Evolutionary conservation across 2,329 filamentous ascomycete genomes (phyloP).

Genomic region (Sporothrix protearum): DNA sequence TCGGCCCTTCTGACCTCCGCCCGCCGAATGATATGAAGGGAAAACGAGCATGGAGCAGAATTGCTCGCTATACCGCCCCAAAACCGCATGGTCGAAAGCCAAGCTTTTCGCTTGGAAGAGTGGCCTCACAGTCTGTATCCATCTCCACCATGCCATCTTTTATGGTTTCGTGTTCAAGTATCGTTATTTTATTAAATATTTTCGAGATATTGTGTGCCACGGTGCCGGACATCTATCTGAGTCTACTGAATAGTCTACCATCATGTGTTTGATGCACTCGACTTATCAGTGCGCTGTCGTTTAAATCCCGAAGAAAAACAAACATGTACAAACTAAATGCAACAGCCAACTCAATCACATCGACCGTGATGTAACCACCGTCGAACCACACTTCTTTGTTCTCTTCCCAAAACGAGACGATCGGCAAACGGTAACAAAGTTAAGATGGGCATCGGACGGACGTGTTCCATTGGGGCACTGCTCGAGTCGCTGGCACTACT

Average conservation of each 20-base stretch:
- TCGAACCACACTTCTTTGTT: not conserved
- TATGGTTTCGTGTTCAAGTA: not conserved
- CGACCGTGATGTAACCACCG: not conserved
- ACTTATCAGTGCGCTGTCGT: not conserved
- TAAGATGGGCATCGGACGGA: not conserved
- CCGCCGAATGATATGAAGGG: not conserved
- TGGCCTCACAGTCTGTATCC: not conserved
- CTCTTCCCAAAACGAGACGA: conserved; percentile 1
- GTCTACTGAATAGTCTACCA: too few species aligned
- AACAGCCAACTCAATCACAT: not conserved
- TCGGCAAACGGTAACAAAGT: not conserved
- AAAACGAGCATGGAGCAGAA: not conserved
- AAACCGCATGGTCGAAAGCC: not conserved
- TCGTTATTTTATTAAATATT: not conserved
- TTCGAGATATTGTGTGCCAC: not conserved
- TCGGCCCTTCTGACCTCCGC: not conserved
- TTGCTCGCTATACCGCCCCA: not conserved
- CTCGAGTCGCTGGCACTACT: not conserved
- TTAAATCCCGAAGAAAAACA: not conserved
- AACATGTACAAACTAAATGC: not conserved
- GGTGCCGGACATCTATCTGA: too few species aligned
- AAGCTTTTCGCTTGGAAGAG: not conserved
- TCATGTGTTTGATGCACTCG: not conserved
- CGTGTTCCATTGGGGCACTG: not conserved
- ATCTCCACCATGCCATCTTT: not conserved